Percentiles rank a stretch among this genome's conserved stretches.
phyloP scores from a whole-genome alignment of 305 asterid genomes.

The Fraxinus sp. region DNA sequence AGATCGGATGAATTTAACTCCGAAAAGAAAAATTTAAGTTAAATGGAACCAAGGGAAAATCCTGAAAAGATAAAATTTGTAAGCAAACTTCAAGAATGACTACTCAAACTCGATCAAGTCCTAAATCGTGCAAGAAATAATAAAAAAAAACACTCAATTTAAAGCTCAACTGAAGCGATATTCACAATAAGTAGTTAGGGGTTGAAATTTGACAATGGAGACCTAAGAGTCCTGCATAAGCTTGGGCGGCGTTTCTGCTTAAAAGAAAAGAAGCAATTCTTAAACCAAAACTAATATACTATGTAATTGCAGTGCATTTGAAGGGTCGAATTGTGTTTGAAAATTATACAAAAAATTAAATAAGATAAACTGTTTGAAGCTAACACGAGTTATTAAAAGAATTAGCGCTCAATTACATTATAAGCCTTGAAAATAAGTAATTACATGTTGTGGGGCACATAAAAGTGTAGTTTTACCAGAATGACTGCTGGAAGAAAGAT shows the following conservation, averaged over 20 bases:
- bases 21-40: background rate
- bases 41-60: background rate
- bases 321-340: background rate
- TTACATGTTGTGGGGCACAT: too few species aligned
- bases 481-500: slow-evolving; percentile 71
- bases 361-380: background rate
- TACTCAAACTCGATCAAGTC: slow-evolving; percentile 33
- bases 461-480: background rate
- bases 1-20: background rate
- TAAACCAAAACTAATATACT: too few species aligned
- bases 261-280: background rate
- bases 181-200: background rate
- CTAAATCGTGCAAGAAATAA: slow-evolving; percentile 29
- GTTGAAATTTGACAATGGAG: background rate
- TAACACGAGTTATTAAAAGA: background rate
- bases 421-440: too few species aligned
- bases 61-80: background rate
- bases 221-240: background rate
- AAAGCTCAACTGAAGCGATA: slow-evolving; percentile 24
- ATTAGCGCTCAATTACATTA: too few species aligned
- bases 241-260: background rate
- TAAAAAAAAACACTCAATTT: slow-evolving; percentile 29
- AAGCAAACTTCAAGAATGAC: background rate
- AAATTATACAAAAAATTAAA: too few species aligned
- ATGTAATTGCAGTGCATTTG: background rate